Base-by-base conservation (phyloP, 2,329 filamentous ascomycete genomes). In the Neofusicoccum kwambonambiense region DNA sequence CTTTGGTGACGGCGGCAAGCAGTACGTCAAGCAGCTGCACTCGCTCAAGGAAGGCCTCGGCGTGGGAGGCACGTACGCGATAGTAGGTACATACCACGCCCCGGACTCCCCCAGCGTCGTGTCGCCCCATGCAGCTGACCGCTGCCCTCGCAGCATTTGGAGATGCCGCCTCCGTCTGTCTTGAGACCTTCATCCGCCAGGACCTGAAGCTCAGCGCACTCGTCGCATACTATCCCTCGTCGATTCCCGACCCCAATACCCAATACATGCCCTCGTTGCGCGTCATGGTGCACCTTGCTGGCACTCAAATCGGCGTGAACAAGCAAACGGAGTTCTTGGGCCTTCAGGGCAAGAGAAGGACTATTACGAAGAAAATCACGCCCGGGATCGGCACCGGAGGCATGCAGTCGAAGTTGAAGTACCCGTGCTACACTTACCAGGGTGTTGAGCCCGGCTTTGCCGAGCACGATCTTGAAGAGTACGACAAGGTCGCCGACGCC, bases 381-480 rank as follows among this genome's bases (percentile, higher is more conserved):
- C 76, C 80, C 0, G 84, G 84, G 0, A 79, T 83, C 2, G 84
- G 84, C 9, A 79, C 80, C 9, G 84, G 81, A 39, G 72, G 84
- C 3, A 71, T 79, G 41, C 74, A 75, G 37, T 11, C 37, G 13
- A 77, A 78, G 64, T 74, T 81, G n/a, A 73, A 76, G 54, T 79
- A 81, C 65, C 77, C 77, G 47, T 76, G 81, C 3, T 87, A 83
- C 70, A 81, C 81, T 0, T 89, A 89, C 68, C 80, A 82, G 11
- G 79, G 82, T 66, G 85, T 77, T 0, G 78, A 86, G 58, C 78
- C 86, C 0, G 90, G 90, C 0, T 93, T 93, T 67, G 90, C 90
- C 0, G 90, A 93, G 75, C 82, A 84, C 19, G 86, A 91, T 64
- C 74, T 90, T 37, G 87, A 90, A 2, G 86, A 89, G 68, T 92